These are phyloP conservation scores for Rhazya stricta DNA, from an alignment of 257 asterid genomes.

Conservation along the genomic window DNA sequence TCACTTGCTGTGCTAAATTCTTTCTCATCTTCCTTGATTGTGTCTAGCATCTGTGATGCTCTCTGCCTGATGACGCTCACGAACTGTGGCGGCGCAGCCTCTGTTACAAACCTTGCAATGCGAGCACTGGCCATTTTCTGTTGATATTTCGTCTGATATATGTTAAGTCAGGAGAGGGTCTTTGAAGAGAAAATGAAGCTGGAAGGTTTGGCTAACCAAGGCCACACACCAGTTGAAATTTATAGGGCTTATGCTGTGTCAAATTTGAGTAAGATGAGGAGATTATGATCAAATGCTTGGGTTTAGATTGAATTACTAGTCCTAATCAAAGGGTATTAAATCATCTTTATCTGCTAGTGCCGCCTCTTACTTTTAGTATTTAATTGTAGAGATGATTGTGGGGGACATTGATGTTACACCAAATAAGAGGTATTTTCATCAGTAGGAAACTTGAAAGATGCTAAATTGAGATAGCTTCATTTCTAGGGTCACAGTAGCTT, in stretches of 20 bases:
- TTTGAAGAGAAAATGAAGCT: neutral
- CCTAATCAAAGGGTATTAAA: slow-evolving; percentile 14
- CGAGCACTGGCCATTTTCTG: slow-evolving; percentile 50
- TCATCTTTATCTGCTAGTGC: slow-evolving; percentile 35
- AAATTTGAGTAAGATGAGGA: neutral
- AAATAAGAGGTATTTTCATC: neutral
- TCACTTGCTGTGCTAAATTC: slow-evolving; percentile 17
- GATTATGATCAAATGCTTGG: neutral
- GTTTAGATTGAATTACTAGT: neutral
- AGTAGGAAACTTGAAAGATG: neutral
- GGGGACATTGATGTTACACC: neutral
- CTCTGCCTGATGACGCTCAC: slow-evolving; percentile 44
- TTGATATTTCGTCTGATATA: neutral
- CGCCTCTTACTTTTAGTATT: slow-evolving; percentile 38
- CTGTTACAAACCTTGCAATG: slow-evolving; percentile 44
- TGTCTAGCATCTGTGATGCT: slow-evolving; percentile 56
- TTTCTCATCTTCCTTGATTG: slow-evolving; percentile 63
- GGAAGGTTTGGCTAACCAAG: slow-evolving; percentile 10
- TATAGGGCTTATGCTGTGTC: neutral
- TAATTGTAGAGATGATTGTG: slow-evolving; percentile 1
- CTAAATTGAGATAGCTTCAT: neutral
- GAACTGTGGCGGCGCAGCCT: slow-evolving; percentile 60
- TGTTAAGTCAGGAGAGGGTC: neutral
- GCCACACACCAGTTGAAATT: neutral
- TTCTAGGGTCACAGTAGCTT: slow-evolving; percentile 8